These are phyloP conservation scores for Forsythia viridissima DNA, from an alignment of 257 asterid genomes.

Conservation along the genomic window DNA sequence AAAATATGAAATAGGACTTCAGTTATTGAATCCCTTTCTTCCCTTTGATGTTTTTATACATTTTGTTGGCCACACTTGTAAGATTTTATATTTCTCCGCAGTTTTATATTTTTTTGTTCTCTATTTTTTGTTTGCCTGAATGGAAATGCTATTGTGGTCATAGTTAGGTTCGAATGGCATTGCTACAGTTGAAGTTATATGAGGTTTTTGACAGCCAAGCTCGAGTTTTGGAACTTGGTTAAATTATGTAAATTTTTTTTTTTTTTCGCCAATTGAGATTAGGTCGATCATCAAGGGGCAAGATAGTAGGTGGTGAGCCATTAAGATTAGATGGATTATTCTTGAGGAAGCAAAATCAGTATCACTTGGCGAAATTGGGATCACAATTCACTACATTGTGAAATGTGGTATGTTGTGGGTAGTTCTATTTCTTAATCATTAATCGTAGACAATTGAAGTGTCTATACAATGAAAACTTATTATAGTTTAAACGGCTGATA, in stretches of 20 bases:
- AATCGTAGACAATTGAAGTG: no score
- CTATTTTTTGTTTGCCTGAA: neutral
- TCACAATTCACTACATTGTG: no score
- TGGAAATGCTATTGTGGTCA: neutral
- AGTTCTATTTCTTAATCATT: no score
- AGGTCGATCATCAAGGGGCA: neutral
- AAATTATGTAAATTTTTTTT: no score
- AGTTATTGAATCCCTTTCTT: neutral
- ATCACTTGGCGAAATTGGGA: no score
- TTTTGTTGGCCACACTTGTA: neutral
- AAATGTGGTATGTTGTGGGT: no score
- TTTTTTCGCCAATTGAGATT: neutral
- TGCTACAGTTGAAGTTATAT: no score
- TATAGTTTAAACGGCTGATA: no score
- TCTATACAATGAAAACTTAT: no score
- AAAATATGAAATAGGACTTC: neutral
- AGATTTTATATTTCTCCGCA: neutral
- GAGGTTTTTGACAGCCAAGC: no score
- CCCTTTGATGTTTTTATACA: neutral
- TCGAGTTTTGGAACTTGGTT: no score
- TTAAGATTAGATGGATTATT: conserved; percentile 5
- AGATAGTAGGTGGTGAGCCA: neutral
- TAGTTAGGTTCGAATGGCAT: neutral
- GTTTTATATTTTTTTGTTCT: neutral
- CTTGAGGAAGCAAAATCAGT: conserved; percentile 8